phyloP scores from a whole-genome alignment of 768 basidiomycete species.

The Boletus reticulatus region DNA sequence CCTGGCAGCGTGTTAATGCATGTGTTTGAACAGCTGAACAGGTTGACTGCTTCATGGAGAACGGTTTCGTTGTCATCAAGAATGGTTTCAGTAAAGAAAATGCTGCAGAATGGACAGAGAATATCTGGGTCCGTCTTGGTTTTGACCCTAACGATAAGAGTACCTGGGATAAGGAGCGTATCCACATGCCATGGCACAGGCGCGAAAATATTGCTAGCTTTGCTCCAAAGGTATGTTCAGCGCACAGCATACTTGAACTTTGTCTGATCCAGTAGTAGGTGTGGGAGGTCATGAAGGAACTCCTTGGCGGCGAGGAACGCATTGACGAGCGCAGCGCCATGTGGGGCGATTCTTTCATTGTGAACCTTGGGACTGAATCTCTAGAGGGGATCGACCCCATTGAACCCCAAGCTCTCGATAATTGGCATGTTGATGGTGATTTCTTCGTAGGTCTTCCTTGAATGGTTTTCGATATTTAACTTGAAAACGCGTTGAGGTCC shows the following conservation, averaged over 20 bases:
- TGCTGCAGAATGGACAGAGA: conserved; percentile 41
- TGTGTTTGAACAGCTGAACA: conserved; percentile 39
- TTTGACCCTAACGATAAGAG: conserved; percentile 30
- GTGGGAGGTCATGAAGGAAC: neutral
- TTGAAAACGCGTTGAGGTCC: neutral
- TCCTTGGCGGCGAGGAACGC: neutral
- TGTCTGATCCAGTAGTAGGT: neutral
- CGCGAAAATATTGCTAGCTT: conserved; percentile 42
- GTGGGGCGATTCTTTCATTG: neutral
- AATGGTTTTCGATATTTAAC: neutral
- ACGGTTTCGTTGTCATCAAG: conserved; percentile 54
- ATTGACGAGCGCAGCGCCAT: neutral
- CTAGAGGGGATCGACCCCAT: neutral
- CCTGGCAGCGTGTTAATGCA: neutral
- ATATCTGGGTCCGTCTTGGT: conserved; percentile 52
- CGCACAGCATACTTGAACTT: neutral
- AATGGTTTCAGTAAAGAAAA: conserved; percentile 52
- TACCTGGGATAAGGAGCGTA: neutral
- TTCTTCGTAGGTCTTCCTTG: neutral
- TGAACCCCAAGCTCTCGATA: neutral
- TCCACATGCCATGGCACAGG: conserved; percentile 45
- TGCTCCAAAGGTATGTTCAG: conserved; percentile 46
- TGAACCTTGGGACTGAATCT: neutral
- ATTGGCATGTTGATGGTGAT: neutral
- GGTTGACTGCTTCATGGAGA: conserved; percentile 51